Conservation (phyloP, 768 basidiomycete species). For the Boletus rubropictus region DNA sequence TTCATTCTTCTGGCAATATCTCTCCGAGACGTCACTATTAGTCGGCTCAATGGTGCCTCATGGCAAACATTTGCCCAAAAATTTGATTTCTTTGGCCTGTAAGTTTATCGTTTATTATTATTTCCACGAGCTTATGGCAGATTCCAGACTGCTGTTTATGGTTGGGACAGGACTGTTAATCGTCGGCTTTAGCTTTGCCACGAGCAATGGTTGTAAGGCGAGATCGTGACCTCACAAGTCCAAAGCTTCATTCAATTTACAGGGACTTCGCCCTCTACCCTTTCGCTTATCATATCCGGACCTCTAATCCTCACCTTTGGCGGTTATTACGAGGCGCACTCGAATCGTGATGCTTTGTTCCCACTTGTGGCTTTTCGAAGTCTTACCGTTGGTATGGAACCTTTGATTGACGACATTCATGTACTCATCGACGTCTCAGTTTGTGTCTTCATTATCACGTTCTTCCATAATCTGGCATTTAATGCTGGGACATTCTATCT, state of each 20-base stretch:
- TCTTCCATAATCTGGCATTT: slow-evolving; percentile 80
- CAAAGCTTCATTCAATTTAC: slow-evolving; percentile 15
- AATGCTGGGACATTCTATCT: slow-evolving; percentile 85
- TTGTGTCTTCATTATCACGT: slow-evolving; percentile 59
- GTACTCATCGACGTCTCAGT: slow-evolving; percentile 36
- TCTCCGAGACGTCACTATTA: slow-evolving; percentile 52
- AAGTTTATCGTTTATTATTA: slow-evolving; percentile 30
- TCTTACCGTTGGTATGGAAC: slow-evolving; percentile 49
- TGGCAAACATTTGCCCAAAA: slow-evolving; percentile 48
- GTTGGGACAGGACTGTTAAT: slow-evolving; percentile 66
- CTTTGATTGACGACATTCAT: slow-evolving; percentile 6
- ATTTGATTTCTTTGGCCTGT: slow-evolving; percentile 81
- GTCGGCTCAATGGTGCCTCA: slow-evolving; percentile 42
- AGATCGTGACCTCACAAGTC: not conserved
- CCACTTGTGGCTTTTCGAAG: slow-evolving; percentile 58
- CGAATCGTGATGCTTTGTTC: slow-evolving; percentile 66
- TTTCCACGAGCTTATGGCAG: slow-evolving; percentile 18
- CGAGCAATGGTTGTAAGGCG: slow-evolving; percentile 58
- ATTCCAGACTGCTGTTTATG: slow-evolving; percentile 64
- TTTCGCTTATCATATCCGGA: slow-evolving; percentile 55
- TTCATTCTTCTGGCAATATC: slow-evolving; percentile 52
- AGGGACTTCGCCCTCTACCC: slow-evolving; percentile 64
- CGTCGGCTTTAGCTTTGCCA: slow-evolving; percentile 75
- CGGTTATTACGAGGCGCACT: slow-evolving; percentile 62
- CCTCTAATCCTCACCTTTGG: slow-evolving; percentile 49